Percentiles rank a stretch among this genome's conserved stretches.
These are phyloP conservation scores for Harrya chromipes DNA, from an alignment of 768 basidiomycete species.

Conservation along the genomic window DNA sequence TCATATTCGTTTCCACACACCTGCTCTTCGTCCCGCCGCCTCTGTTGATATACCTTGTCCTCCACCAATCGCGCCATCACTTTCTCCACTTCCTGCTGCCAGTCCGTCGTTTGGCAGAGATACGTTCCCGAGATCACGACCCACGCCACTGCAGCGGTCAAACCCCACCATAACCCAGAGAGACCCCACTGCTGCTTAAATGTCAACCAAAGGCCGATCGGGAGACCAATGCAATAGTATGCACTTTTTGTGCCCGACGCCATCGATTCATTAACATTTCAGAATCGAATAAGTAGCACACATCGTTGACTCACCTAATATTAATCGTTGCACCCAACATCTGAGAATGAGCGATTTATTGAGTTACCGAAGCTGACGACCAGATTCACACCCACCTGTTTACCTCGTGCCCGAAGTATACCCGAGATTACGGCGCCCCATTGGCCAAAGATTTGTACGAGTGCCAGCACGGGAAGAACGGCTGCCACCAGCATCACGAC, in stretches of 20 bases:
- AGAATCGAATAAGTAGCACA: neutral
- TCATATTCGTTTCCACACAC: neutral
- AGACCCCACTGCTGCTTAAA: conserved; percentile 61
- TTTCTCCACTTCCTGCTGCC: conserved; percentile 66
- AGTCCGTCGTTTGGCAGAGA: conserved; percentile 60
- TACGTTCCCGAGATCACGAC: conserved; percentile 19
- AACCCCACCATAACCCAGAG: conserved; percentile 81
- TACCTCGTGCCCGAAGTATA: conserved; percentile 79
- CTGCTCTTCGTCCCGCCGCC: neutral
- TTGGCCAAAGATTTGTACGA: conserved; percentile 84
- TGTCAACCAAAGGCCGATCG: conserved; percentile 75
- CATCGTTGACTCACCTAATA: conserved; percentile 45
- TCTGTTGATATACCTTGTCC: conserved; percentile 31
- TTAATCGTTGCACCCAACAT: conserved; percentile 79
- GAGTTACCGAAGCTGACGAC: neutral
- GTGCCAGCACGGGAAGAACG: conserved; percentile 72
- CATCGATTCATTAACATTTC: neutral
- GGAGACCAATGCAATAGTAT: conserved; percentile 82
- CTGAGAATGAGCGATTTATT: conserved; percentile 29
- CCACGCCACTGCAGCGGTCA: conserved; percentile 47
- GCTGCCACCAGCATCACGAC: conserved; percentile 43
- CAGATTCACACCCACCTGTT: conserved; percentile 45
- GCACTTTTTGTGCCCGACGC: conserved; percentile 38
- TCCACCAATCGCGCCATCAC: conserved; percentile 49
- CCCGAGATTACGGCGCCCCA: conserved; percentile 69